phyloP scores from a whole-genome alignment of 805 yeast species.

The Candida incommunis region DNA sequence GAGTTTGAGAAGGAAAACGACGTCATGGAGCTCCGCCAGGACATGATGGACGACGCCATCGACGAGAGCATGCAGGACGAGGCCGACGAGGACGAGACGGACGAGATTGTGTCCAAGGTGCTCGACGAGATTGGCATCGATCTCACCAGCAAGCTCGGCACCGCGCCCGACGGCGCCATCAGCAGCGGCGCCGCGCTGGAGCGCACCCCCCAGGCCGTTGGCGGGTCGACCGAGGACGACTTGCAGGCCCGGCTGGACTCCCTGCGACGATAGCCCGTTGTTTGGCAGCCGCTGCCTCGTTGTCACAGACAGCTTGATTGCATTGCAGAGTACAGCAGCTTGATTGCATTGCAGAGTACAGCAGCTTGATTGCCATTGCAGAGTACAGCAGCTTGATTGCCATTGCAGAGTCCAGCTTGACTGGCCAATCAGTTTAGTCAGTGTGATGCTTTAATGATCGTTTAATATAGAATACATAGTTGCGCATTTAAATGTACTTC shows the following conservation, averaged over 20 bases:
- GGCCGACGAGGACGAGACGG: slow-evolving; percentile 69
- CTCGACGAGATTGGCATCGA: slow-evolving; percentile 94
- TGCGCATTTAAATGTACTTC: slow-evolving; percentile 3
- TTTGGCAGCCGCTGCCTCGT: background rate
- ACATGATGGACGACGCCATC: slow-evolving; percentile 95
- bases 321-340: no score
- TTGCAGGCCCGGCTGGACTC: slow-evolving; percentile 80
- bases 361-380: no score
- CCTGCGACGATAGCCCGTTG: slow-evolving; percentile 48
- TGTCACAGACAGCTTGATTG: no score
- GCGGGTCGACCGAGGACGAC: slow-evolving; percentile 52
- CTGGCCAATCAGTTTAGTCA: no score
- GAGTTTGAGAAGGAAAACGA: slow-evolving; percentile 92
- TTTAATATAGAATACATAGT: no score
- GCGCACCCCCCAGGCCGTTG: slow-evolving; percentile 40
- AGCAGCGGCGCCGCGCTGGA: slow-evolving; percentile 17
- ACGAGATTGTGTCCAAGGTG: slow-evolving; percentile 81
- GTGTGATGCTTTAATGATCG: no score
- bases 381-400: no score
- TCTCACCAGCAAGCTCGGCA: slow-evolving; percentile 35
- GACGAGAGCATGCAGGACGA: slow-evolving; percentile 92
- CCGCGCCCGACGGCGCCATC: slow-evolving; percentile 28
- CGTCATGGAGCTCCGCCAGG: slow-evolving; percentile 96
- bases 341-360: no score
- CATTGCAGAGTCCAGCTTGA: no score